Percentiles rank a stretch among this genome's conserved stretches.
Evolutionary conservation across 306 rosid species (phyloP).

Genomic region (Ormosia emarginata): DNA sequence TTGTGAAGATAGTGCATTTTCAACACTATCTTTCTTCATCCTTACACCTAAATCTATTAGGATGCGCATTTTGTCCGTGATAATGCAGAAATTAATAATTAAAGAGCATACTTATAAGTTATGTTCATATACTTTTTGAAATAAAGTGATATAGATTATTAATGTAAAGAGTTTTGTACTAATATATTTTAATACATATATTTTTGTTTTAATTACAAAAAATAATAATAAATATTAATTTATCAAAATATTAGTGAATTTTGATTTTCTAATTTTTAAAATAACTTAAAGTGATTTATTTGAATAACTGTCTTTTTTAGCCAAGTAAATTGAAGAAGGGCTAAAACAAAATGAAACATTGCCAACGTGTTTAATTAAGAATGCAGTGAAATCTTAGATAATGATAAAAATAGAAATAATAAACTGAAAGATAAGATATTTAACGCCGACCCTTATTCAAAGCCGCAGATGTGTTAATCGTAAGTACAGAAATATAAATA

Average conservation of each 20-base stretch:
- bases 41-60: background rate
- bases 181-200: too few species aligned
- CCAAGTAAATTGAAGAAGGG: background rate
- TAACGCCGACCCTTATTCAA: background rate
- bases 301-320: background rate
- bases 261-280: background rate
- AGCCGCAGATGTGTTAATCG: constrained; percentile 9
- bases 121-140: background rate
- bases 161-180: too few species aligned
- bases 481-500: background rate
- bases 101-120: background rate
- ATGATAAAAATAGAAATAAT: background rate
- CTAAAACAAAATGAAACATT: background rate
- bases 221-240: too few species aligned
- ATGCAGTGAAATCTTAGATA: background rate
- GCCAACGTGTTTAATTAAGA: background rate
- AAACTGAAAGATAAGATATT: constrained; percentile 11
- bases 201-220: too few species aligned
- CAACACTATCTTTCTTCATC: constrained; percentile 11
- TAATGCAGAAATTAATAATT: background rate
- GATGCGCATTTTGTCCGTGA: background rate
- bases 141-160: too few species aligned
- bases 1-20: background rate
- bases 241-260: too few species aligned
- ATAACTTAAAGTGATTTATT: background rate